Conservation (phyloP, 2,329 filamentous ascomycete species). For the Gnomoniopsis sp. region DNA sequence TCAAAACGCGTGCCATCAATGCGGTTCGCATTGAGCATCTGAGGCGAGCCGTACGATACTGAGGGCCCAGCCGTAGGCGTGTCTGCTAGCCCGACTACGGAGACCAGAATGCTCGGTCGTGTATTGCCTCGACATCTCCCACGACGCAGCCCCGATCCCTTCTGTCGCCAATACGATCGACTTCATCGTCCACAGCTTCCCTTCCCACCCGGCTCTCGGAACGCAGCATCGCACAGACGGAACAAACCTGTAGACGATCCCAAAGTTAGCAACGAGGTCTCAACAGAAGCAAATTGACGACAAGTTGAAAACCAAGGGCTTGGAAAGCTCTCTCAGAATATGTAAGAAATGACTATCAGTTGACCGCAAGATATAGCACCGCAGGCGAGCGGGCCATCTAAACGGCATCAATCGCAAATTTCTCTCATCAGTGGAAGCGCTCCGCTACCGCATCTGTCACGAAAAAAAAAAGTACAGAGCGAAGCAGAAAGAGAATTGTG, state of each 20-base stretch:
- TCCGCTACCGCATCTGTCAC: not conserved
- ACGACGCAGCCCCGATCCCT: not conserved
- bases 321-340: slow-evolving; percentile 70
- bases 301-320: not conserved
- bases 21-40: no score
- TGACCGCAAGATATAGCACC: slow-evolving; percentile 72
- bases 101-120: no score
- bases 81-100: no score
- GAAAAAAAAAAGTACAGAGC: not conserved
- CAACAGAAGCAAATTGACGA: not conserved
- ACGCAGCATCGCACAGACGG: not conserved
- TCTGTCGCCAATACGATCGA: not conserved
- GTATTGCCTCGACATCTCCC: not conserved
- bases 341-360: slow-evolving; percentile 98
- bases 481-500: not conserved
- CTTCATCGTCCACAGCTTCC: not conserved
- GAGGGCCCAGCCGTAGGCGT: no score
- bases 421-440: slow-evolving; percentile 71
- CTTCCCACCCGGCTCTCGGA: not conserved
- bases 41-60: no score
- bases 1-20: no score
- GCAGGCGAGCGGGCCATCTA: slow-evolving; percentile 88
- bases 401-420: slow-evolving; percentile 97
- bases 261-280: not conserved
- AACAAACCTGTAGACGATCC: not conserved